phyloP scores from a whole-genome alignment of 257 asterid species.

The Solanum lycopersicoides region DNA sequence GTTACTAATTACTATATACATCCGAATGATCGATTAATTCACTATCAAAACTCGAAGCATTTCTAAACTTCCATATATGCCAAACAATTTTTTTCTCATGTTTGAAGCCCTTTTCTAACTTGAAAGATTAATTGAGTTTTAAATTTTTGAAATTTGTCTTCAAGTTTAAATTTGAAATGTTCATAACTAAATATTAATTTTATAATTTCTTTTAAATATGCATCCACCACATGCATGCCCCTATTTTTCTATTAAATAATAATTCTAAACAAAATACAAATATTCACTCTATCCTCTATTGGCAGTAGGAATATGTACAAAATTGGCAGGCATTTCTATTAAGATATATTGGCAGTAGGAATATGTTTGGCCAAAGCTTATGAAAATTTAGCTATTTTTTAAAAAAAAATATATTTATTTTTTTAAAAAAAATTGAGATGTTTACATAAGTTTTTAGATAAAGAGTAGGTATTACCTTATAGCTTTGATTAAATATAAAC shows the following conservation, averaged over 20 bases:
- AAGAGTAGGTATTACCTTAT: not conserved
- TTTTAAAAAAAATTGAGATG: not conserved
- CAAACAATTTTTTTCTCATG: not conserved
- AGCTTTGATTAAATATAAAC: too few relatives aligned
- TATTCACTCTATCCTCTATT: not conserved
- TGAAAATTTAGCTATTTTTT: not conserved
- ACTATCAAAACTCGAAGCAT: not conserved
- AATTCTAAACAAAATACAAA: not conserved
- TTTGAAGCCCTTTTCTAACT: not conserved
- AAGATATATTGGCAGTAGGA: too few relatives aligned
- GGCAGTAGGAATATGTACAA: too few relatives aligned
- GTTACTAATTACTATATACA: too few relatives aligned
- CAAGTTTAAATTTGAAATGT: not conserved
- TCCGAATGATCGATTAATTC: not conserved
- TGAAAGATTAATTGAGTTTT: not conserved
- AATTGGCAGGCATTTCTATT: too few relatives aligned
- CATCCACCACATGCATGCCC: not conserved
- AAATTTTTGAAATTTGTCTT: not conserved
- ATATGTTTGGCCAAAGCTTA: not conserved
- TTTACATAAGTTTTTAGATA: not conserved
- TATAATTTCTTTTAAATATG: too few relatives aligned
- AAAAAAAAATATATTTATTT: too few relatives aligned
- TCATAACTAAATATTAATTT: not conserved
- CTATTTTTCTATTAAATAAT: not conserved
- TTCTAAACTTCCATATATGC: not conserved